Conservation (phyloP, 305 asterid species). For the Coffea humblotiana region DNA sequence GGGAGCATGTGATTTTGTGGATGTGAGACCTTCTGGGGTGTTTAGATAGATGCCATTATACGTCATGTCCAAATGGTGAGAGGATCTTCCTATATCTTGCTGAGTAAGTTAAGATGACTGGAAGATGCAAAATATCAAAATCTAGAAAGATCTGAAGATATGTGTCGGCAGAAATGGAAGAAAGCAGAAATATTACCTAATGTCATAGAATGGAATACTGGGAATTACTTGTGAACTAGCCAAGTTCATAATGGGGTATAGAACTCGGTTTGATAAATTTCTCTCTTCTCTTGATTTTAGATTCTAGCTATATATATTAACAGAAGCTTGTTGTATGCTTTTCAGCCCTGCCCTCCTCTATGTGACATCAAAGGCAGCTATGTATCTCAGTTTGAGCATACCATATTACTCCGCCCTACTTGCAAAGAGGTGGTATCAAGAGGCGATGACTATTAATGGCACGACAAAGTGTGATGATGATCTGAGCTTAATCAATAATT, state of each 20-base stretch:
- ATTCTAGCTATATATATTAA: neutral
- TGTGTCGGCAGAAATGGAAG: neutral
- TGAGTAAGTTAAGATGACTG: neutral
- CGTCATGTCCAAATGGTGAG: neutral
- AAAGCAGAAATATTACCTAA: too few species aligned
- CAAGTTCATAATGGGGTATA: neutral
- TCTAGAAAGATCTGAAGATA: neutral
- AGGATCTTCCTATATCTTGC: neutral
- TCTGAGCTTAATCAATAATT: neutral
- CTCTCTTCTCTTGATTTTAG: neutral
- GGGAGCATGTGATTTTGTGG: neutral
- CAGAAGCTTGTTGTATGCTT: slow-evolving; percentile 12
- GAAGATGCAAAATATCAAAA: neutral
- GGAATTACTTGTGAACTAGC: neutral
- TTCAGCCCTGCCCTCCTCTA: slow-evolving; percentile 93
- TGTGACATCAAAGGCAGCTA: slow-evolving; percentile 93
- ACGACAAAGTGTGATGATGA: neutral
- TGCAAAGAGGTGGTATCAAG: slow-evolving; percentile 97
- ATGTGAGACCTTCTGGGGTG: neutral
- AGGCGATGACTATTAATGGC: slow-evolving; percentile 84
- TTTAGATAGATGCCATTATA: neutral
- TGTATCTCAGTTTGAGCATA: slow-evolving; percentile 92
- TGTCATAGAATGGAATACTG: neutral
- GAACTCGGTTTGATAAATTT: neutral
- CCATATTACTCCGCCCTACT: slow-evolving; percentile 95